Evolutionary conservation across 768 basidiomycete species (phyloP), one percentile per base, ranked within the genome.

Genomic region (Podaxis mareebaensis): DNA sequence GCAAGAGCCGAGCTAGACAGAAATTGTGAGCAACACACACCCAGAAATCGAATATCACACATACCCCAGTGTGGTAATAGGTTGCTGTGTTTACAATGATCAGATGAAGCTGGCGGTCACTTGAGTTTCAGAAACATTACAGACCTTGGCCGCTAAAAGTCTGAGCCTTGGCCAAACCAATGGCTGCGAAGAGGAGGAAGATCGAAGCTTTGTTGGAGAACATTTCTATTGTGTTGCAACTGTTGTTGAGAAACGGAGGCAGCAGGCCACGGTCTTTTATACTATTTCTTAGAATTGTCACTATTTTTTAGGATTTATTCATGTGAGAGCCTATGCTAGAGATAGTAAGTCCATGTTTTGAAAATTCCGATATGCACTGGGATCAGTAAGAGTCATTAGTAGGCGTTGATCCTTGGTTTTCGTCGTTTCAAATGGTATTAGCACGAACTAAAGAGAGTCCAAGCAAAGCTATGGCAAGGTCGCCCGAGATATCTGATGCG

Each of bases 1-100:
- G 39, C 58, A 58, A 30, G 58, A 48, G 10, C 58, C 58, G 22
- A 48, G 30, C 44, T 58, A 24, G 17, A 20, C n/a, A 33, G n/a
- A 22, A 20, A n/a, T 10, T 4, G 15, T 36, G 28, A 58, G 24
- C 4, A 13, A 20, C n/a, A 22, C 3, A 36, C 20, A 30, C 1
- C 17, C 40, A 11, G 13, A 15, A 22, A 7, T 55, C 15, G 20
- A 28, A 22, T 11, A 26, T 46, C 4, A 12, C 26, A 58, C 56
- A 33, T 44, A 44, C 56, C n/a, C 40, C 56, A 44, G 56, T 24
- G 39, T 26, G 11, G 10, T 24, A 58, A 5, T 13, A 28, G 22
- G 56, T 46, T 22, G 20, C 56, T 58, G 20, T 7, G 20, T 17
- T 6, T 17, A 46, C 7, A 20, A 22, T 17, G 44, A 20, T 46